Conservation (phyloP, 495 filamentous ascomycete species). For the Hypoxylon cercidicola region DNA sequence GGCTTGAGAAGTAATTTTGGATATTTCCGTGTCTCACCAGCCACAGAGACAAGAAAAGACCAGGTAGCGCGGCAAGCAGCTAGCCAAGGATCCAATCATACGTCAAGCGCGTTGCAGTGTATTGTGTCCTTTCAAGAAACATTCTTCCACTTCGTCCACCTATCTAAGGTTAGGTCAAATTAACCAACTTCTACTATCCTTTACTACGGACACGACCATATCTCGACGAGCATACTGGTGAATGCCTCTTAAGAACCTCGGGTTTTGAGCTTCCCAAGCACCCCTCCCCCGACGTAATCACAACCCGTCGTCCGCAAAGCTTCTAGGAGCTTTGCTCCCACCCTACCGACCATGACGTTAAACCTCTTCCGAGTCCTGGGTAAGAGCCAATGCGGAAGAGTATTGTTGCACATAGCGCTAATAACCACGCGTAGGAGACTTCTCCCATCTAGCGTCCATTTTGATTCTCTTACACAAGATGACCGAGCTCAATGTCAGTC, state of each 20-base stretch:
- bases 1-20: conserved; percentile 34
- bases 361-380: conserved; percentile 91
- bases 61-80: conserved; percentile 13
- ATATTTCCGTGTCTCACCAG: conserved; percentile 20
- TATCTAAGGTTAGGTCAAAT: conserved; percentile 2
- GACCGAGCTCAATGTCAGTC: conserved; percentile 82
- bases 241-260: conserved; percentile 16
- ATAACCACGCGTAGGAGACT: conserved; percentile 70
- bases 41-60: conserved; percentile 13
- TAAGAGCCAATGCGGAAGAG: conserved; percentile 52
- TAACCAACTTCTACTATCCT: conserved; percentile 1
- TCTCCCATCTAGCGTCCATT: conserved; percentile 95
- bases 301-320: conserved; percentile 11
- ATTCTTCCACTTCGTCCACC: conserved; percentile 15
- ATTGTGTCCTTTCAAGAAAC: conserved; percentile 39
- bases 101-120: conserved; percentile 44
- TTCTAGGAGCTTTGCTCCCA: conserved; percentile 45
- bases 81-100: conserved; percentile 47
- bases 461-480: conserved; percentile 96
- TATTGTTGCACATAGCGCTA: conserved; percentile 7
- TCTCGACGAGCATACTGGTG: conserved; percentile 31
- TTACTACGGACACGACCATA: neutral
- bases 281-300: neutral
- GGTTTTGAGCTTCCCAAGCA: conserved; percentile 13
- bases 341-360: conserved; percentile 63